These are phyloP conservation scores for Xanthoceras sorbifolium DNA, from an alignment of 345 rosid species.

Conservation along the genomic window DNA sequence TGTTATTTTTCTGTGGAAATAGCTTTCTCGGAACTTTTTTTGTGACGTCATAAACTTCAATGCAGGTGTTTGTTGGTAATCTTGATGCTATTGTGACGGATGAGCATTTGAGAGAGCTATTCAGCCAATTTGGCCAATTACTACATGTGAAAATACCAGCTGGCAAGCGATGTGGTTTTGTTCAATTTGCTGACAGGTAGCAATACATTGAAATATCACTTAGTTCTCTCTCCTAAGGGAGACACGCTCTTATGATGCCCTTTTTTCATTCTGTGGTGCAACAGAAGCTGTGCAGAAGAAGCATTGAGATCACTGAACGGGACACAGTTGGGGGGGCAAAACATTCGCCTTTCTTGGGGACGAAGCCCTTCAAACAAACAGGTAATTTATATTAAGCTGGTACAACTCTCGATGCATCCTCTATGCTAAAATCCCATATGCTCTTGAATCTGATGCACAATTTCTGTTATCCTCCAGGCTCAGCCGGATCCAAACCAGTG, in stretches of 20 bases:
- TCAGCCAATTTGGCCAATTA: constrained; percentile 78
- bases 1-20: constrained; percentile 9
- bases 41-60: constrained; percentile 20
- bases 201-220: background rate
- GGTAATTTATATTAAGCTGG: constrained; percentile 29
- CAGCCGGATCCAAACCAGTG: constrained; percentile 69
- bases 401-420: background rate
- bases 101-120: constrained; percentile 70
- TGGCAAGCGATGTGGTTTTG: constrained; percentile 87
- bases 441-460: background rate
- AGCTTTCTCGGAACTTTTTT: background rate
- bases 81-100: constrained; percentile 76
- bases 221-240: background rate
- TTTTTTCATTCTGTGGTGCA: constrained; percentile 13
- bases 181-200: constrained; percentile 85
- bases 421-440: background rate
- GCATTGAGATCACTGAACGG: constrained; percentile 71
- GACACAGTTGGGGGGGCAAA: constrained; percentile 72
- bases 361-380: constrained; percentile 87
- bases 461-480: constrained; percentile 30
- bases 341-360: constrained; percentile 92
- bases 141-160: constrained; percentile 83
- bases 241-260: background rate
- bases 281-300: constrained; percentile 87
- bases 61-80: constrained; percentile 88